phyloP scores from a whole-genome alignment of 306 rosid species.

The Datisca glomerata region DNA sequence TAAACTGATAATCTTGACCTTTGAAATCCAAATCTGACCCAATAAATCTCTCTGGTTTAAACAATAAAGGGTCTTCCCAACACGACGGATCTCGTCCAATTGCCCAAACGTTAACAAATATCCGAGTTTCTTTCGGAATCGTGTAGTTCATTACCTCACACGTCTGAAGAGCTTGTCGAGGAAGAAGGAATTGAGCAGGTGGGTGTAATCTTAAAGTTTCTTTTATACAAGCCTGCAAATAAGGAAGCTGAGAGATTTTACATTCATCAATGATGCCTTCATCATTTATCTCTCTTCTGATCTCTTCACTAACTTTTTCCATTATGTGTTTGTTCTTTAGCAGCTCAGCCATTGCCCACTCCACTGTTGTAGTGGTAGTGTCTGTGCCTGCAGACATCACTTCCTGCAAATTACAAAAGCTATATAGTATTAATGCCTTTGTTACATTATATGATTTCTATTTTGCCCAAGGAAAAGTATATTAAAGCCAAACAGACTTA shows the following conservation, averaged over 20 bases:
- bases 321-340: slow-evolving; percentile 8
- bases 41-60: slow-evolving; percentile 25
- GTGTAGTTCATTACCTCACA: slow-evolving; percentile 2
- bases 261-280: slow-evolving; percentile 13
- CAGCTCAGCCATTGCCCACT: slow-evolving; percentile 25
- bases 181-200: slow-evolving; percentile 16
- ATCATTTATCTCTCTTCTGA: not conserved
- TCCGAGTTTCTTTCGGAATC: slow-evolving; percentile 17
- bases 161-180: slow-evolving; percentile 6
- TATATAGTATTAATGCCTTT: not conserved
- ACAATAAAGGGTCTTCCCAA: slow-evolving; percentile 16
- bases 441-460: not conserved
- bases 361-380: slow-evolving; percentile 4
- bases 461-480: not conserved
- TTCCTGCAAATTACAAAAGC: slow-evolving; percentile 8
- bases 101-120: slow-evolving; percentile 24
- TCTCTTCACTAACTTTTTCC: slow-evolving; percentile 6
- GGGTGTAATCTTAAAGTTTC: slow-evolving; percentile 28
- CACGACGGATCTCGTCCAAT: slow-evolving; percentile 24
- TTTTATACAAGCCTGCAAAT: slow-evolving; percentile 18
- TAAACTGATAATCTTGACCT: slow-evolving; percentile 15
- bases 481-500: not conserved
- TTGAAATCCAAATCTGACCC: slow-evolving; percentile 13
- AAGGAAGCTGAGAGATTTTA: slow-evolving; percentile 10
- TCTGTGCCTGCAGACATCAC: slow-evolving; percentile 5